Conservation (phyloP, 805 yeast genomes). For the Debaryomyces hansenii region DNA sequence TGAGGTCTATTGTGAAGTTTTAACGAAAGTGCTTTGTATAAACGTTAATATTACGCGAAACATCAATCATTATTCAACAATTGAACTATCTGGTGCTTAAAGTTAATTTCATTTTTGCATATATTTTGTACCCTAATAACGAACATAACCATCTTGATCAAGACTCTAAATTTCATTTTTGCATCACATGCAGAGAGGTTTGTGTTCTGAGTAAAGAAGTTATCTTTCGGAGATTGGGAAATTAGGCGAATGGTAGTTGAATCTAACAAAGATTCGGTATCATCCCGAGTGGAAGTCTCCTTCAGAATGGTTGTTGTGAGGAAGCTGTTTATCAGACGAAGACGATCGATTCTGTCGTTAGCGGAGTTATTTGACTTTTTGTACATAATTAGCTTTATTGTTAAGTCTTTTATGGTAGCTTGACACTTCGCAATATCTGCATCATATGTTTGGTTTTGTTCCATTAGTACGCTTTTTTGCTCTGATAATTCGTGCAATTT, state of each 20-base stretch:
- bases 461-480: not conserved
- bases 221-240: not conserved
- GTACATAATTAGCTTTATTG: constrained; percentile 1
- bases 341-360: not conserved
- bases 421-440: not conserved
- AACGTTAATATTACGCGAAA: too few relatives aligned
- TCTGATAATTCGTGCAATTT: not conserved
- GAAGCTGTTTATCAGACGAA: not conserved
- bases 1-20: too few relatives aligned
- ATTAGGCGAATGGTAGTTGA: constrained; percentile 7
- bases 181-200: not conserved
- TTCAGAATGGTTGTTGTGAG: not conserved
- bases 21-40: too few relatives aligned
- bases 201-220: not conserved
- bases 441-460: not conserved
- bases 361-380: not conserved
- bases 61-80: not conserved
- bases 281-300: not conserved
- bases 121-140: not conserved
- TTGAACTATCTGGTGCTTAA: not conserved
- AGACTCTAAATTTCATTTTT: not conserved
- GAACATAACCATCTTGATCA: not conserved
- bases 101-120: not conserved
- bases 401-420: not conserved
- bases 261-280: constrained; percentile 2